Conservation (phyloP, 495 filamentous ascomycete genomes). For the Choiromyces venosus region DNA sequence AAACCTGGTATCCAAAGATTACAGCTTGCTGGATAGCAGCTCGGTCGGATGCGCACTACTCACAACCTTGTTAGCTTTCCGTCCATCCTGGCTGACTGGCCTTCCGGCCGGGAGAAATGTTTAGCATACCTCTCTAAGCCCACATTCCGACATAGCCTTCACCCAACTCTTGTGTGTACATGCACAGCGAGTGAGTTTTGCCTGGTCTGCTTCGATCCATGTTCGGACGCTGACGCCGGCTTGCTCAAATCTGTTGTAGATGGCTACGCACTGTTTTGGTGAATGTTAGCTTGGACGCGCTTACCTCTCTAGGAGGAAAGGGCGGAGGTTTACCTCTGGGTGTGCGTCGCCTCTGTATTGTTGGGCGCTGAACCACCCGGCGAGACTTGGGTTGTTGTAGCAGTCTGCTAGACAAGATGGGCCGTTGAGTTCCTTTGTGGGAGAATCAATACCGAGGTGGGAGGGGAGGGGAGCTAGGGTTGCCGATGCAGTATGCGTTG, state of each 20-base stretch:
- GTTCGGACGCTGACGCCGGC: background rate
- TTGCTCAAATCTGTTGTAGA: constrained; percentile 4
- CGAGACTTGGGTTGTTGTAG: constrained; percentile 7
- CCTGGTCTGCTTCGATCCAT: constrained; percentile 12
- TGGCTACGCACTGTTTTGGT: constrained; percentile 11
- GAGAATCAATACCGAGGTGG: background rate
- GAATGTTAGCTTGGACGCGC: background rate
- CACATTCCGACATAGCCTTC: constrained; percentile 18
- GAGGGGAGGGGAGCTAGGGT: background rate
- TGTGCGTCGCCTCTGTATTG: constrained; percentile 9
- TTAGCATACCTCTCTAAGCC: background rate
- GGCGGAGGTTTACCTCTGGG: constrained; percentile 4
- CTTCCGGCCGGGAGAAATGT: background rate
- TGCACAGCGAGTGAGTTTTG: constrained; percentile 10
- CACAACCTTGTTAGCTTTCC: background rate
- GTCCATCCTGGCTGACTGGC: background rate
- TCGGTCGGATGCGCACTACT: background rate
- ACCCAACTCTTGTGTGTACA: constrained; percentile 13
- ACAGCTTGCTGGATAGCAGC: background rate
- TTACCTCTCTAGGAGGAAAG: background rate
- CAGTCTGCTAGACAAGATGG: constrained; percentile 13
- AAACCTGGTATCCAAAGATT: constrained; percentile 15
- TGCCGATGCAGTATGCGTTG: background rate
- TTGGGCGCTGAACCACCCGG: constrained; percentile 8
- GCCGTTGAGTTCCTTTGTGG: background rate